Percentiles rank a stretch among this genome's conserved stretches.
Evolutionary conservation across 2,329 filamentous ascomycete genomes (phyloP).

Genomic region (Beauveria australis): DNA sequence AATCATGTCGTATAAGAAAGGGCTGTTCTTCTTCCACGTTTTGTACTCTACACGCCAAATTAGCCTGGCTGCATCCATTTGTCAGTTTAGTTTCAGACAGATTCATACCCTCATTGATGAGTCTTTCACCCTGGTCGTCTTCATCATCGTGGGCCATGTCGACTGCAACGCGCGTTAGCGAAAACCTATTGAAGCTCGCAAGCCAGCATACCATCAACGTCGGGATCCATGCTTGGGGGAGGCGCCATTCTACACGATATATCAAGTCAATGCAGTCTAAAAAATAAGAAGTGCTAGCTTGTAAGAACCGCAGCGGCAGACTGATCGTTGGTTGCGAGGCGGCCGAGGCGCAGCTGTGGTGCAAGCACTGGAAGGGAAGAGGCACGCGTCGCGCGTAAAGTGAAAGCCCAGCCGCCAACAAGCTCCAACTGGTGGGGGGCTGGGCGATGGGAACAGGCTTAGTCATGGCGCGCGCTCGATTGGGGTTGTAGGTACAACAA

Average conservation of each 20-base stretch:
- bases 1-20: constrained; percentile 97
- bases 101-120: constrained; percentile 80
- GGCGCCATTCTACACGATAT: constrained; percentile 24
- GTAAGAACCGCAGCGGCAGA: neutral
- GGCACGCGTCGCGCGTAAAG: constrained; percentile 33
- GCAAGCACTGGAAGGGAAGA: constrained; percentile 23
- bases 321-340: neutral
- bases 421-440: neutral
- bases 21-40: constrained; percentile 99
- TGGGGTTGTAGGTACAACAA: neutral
- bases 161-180: constrained; percentile 18
- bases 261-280: neutral
- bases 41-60: constrained; percentile 68
- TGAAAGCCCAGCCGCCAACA: constrained; percentile 14
- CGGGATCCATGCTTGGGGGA: constrained; percentile 26
- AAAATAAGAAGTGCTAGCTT: neutral
- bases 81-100: too few species aligned
- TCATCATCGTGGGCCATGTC: constrained; percentile 55
- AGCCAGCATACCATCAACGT: constrained; percentile 26
- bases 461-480: neutral
- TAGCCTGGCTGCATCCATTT: neutral
- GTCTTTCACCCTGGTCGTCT: constrained; percentile 67
- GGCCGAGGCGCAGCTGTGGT: neutral
- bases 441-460: neutral
- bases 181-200: neutral